Percentiles rank a stretch among this genome's conserved stretches.
Conservation (phyloP, 1,139 yeast species). For the Pichia cactophila region DNA sequence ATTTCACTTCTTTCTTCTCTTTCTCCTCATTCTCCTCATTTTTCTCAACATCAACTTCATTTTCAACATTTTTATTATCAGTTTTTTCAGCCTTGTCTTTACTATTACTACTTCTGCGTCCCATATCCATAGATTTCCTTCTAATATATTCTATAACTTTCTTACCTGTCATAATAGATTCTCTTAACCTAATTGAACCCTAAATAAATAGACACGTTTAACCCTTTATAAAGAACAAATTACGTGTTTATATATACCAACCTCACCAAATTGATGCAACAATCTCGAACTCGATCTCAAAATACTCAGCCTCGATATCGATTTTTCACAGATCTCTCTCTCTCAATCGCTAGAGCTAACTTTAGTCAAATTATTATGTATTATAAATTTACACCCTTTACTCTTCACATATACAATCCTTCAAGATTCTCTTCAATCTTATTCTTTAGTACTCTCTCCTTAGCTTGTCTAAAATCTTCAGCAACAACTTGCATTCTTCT, state of each 20-base stretch:
- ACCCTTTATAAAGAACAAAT: too few relatives aligned
- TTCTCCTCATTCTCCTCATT: background rate
- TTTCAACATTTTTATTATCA: background rate
- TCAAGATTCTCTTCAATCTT: conserved; percentile 96
- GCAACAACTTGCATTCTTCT: conserved; percentile 98
- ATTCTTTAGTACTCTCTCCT: conserved; percentile 94
- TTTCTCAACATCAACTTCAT: background rate
- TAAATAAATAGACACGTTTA: too few relatives aligned
- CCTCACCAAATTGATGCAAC: too few relatives aligned
- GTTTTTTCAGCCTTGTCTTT: background rate
- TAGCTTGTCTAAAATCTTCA: conserved; percentile 88
- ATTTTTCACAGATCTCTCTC: too few relatives aligned
- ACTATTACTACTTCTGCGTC: conserved; percentile 6
- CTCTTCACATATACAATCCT: conserved; percentile 70
- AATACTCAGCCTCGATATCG: too few relatives aligned
- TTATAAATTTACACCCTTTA: background rate
- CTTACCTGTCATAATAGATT: background rate
- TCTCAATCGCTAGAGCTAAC: too few relatives aligned
- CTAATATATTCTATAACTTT: conserved; percentile 16
- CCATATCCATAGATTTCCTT: conserved; percentile 17
- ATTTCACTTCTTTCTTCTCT: background rate
- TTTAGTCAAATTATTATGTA: background rate
- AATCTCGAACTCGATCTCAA: too few relatives aligned
- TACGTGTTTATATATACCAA: too few relatives aligned
- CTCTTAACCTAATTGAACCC: too few relatives aligned